Conservation (phyloP, 73 alveolate species). For the Blepharisma stoltei region DNA sequence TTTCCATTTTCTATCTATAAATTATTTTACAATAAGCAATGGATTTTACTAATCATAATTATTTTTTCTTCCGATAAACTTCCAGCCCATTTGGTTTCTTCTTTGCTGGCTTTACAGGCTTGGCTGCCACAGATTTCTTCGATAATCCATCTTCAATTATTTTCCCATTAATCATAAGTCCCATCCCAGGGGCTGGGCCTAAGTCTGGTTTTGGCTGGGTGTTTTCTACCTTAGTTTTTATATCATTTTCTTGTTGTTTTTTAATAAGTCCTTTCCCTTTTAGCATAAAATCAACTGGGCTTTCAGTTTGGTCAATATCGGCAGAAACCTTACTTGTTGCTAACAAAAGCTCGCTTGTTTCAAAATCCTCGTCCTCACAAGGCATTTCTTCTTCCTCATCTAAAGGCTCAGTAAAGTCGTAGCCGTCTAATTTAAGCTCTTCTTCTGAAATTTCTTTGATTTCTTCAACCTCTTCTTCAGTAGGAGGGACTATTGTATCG, state of each 20-base stretch:
- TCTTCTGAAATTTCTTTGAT: neutral
- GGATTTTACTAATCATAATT: too few species aligned
- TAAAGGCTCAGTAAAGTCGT: neutral
- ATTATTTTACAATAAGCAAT: too few species aligned
- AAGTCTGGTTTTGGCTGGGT: neutral
- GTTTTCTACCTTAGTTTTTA: neutral
- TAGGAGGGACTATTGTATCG: conserved; percentile 1
- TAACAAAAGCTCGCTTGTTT: neutral
- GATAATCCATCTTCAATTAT: conserved; percentile 18
- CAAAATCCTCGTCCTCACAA: neutral
- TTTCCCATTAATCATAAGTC: conserved; percentile 22
- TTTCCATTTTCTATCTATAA: too few species aligned
- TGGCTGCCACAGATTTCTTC: neutral
- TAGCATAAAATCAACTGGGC: neutral
- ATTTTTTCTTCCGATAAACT: too few species aligned
- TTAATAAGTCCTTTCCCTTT: neutral
- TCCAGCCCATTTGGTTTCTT: conserved; percentile 40
- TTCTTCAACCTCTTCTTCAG: neutral
- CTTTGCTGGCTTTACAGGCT: conserved; percentile 46
- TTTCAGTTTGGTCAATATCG: neutral
- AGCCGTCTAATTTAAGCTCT: neutral
- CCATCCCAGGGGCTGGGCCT: conserved; percentile 25
- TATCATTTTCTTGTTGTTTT: neutral
- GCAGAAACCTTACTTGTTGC: conserved; percentile 6
- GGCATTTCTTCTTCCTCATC: conserved; percentile 11